These are phyloP conservation scores for Maudiozyma serrabonitensis DNA, from an alignment of 805 yeast species.

Conservation along the genomic window DNA sequence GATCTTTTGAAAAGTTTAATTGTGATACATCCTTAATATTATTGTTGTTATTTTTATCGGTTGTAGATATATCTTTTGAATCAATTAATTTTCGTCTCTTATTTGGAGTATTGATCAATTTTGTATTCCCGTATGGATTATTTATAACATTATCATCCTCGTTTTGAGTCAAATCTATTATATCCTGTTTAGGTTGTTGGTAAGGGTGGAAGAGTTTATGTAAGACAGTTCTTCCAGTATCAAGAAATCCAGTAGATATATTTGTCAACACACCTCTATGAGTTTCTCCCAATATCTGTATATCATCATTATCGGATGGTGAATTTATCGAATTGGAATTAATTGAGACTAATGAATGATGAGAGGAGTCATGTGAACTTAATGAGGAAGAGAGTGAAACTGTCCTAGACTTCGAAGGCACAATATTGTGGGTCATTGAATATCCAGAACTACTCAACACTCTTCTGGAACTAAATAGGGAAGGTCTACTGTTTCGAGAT, in stretches of 20 bases:
- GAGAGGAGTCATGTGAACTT: neutral
- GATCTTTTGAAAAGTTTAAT: constrained; percentile 16
- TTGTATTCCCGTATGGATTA: neutral
- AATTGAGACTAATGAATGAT: neutral
- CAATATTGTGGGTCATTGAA: neutral
- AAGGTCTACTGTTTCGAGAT: constrained; percentile 9
- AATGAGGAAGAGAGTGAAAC: neutral
- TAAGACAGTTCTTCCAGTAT: neutral
- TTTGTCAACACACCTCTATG: constrained; percentile 1
- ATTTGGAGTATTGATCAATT: neutral
- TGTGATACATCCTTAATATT: neutral
- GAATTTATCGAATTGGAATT: neutral
- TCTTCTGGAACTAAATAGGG: constrained; percentile 17
- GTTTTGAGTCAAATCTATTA: neutral
- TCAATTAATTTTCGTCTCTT: neutral
- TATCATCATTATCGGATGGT: neutral
- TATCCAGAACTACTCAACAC: constrained; percentile 6
- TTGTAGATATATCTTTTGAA: neutral
- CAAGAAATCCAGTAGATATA: neutral
- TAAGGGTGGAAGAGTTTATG: neutral
- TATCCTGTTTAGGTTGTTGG: neutral
- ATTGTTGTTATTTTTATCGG: neutral
- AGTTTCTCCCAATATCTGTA: neutral
- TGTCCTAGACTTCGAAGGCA: neutral
- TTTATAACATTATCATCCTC: neutral